Evolutionary conservation across 768 basidiomycete genomes (phyloP).

Genomic region (Dendrothele bispora): DNA sequence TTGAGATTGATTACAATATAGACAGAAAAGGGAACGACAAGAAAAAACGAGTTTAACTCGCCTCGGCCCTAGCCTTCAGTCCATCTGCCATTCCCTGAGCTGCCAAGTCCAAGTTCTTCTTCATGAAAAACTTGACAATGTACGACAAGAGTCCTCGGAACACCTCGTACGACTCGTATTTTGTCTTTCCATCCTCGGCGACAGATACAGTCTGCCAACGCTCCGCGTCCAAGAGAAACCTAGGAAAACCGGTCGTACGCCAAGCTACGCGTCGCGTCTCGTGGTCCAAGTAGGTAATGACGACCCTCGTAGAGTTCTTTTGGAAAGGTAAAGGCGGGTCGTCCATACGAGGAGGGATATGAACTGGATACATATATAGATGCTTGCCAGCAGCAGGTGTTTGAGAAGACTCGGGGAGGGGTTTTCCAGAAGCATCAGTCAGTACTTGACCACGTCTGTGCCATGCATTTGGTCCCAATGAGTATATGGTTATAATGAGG

Average conservation of each 20-base stretch:
- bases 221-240: constrained; percentile 50
- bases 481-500: constrained; percentile 1
- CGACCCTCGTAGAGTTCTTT: constrained; percentile 39
- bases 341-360: constrained; percentile 61
- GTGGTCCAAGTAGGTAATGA: constrained; percentile 51
- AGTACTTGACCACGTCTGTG: constrained; percentile 50
- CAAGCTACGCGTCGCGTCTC: constrained; percentile 60
- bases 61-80: constrained; percentile 54
- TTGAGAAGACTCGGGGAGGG: constrained; percentile 40
- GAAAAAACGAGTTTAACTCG: no score
- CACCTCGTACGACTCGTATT: constrained; percentile 64
- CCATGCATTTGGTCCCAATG: neutral
- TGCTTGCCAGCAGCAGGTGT: constrained; percentile 47
- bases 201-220: constrained; percentile 66
- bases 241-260: constrained; percentile 39
- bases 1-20: no score
- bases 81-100: constrained; percentile 57
- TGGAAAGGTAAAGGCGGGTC: constrained; percentile 32
- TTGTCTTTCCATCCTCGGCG: constrained; percentile 48
- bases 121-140: constrained; percentile 44
- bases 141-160: constrained; percentile 60
- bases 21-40: no score
- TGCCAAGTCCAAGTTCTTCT: constrained; percentile 39
- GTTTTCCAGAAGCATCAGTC: constrained; percentile 39
- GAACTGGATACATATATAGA: constrained; percentile 47